Conservation (phyloP, 23 red algal species). For the Rhodosorus marinus region DNA sequence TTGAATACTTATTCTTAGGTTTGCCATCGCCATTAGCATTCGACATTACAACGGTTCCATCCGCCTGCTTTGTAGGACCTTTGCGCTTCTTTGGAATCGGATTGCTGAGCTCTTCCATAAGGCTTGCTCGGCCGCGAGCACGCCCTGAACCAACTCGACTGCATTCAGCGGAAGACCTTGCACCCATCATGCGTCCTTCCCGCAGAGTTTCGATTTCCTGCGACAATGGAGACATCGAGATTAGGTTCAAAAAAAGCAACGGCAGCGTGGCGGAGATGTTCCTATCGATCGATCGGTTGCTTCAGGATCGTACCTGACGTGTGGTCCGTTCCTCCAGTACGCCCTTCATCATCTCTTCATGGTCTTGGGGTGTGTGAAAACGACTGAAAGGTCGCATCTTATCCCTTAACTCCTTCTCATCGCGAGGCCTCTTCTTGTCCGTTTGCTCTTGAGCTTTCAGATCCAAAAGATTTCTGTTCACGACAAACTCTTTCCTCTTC, state of each 20-base stretch:
- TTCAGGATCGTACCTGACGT: slow-evolving; percentile 6
- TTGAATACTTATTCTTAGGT: background rate
- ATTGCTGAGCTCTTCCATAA: too few relatives aligned
- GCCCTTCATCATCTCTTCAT: slow-evolving; percentile 26
- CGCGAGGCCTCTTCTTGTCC: slow-evolving; percentile 44
- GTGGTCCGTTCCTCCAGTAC: slow-evolving; percentile 46
- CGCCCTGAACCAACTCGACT: background rate
- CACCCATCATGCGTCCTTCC: slow-evolving; percentile 21
- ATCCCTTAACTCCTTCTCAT: slow-evolving; percentile 68
- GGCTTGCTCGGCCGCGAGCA: too few relatives aligned
- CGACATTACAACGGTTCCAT: background rate
- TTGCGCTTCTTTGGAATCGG: too few relatives aligned
- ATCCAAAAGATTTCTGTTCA: slow-evolving; percentile 45
- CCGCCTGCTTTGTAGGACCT: too few relatives aligned
- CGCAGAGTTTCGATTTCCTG: slow-evolving; percentile 38
- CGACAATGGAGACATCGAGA: too few relatives aligned
- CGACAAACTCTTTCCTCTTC: slow-evolving; percentile 60
- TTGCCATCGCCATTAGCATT: background rate
- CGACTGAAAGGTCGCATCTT: slow-evolving; percentile 56
- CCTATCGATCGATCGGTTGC: too few relatives aligned
- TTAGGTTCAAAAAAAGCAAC: too few relatives aligned
- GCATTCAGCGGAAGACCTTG: slow-evolving; percentile 12
- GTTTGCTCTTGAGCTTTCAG: slow-evolving; percentile 29
- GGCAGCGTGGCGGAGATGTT: too few relatives aligned
- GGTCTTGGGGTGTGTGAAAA: slow-evolving; percentile 31